Conservation (phyloP, 2,329 filamentous ascomycete genomes). For the Capronia americana region DNA sequence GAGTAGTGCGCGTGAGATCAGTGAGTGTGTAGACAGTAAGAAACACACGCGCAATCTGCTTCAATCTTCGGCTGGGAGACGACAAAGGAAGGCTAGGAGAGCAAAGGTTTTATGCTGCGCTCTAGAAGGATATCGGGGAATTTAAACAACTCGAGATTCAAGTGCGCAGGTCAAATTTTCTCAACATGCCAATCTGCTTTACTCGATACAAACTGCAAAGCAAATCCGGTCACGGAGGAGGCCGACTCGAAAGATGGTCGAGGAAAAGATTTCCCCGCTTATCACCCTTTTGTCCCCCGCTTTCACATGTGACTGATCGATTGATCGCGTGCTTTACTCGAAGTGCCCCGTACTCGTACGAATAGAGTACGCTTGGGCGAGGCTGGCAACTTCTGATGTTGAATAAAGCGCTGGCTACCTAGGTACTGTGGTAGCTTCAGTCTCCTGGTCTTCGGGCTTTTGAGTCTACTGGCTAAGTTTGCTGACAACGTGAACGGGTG, state of each 20-base stretch:
- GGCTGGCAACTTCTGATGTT: neutral
- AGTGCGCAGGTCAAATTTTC: constrained; percentile 6
- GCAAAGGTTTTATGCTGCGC: neutral
- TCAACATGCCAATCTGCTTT: constrained; percentile 9
- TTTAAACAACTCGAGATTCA: neutral
- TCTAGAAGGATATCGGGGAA: neutral
- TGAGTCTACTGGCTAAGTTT: neutral
- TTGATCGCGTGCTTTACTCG: neutral
- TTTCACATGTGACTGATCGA: neutral
- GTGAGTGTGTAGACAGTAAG: neutral
- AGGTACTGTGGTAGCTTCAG: neutral
- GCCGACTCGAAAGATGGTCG: neutral
- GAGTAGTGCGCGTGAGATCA: neutral
- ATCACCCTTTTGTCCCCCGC: neutral
- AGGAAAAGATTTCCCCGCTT: constrained; percentile 9
- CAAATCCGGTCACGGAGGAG: constrained; percentile 9
- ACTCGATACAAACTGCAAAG: constrained; percentile 20
- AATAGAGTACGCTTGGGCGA: neutral
- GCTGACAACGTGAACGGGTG: too few relatives aligned
- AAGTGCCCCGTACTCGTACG: neutral
- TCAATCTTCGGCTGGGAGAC: neutral
- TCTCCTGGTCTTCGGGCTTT: neutral
- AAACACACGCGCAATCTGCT: too few relatives aligned
- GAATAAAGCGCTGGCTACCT: neutral
- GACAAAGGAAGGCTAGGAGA: neutral